Evolutionary conservation across 2,329 filamentous ascomycete genomes (phyloP).

Genomic region (Malbranchea cinnamomea): DNA sequence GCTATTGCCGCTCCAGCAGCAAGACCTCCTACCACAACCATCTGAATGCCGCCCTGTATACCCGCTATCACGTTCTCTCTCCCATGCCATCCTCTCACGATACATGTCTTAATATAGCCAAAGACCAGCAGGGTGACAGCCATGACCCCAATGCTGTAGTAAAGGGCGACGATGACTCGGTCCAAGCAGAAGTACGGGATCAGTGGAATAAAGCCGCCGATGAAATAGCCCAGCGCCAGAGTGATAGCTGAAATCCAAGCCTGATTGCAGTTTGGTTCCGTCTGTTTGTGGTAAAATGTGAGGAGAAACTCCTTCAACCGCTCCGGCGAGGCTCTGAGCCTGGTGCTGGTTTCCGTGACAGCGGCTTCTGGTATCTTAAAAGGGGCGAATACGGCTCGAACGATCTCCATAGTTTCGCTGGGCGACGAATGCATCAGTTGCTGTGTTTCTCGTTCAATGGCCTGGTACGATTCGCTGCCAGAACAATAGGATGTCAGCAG

Average conservation of each 20-base stretch:
- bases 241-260: slow-evolving; percentile 44
- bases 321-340: slow-evolving; percentile 23
- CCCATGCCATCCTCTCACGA: slow-evolving; percentile 31
- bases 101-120: slow-evolving; percentile 30
- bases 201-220: slow-evolving; percentile 56
- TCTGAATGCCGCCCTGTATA: slow-evolving; percentile 47
- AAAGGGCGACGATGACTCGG: slow-evolving; percentile 34
- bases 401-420: slow-evolving; percentile 22
- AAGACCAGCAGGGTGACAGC: slow-evolving; percentile 26
- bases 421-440: slow-evolving; percentile 25
- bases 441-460: slow-evolving; percentile 30
- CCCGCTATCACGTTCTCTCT: slow-evolving; percentile 36
- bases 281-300: slow-evolving; percentile 33
- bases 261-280: slow-evolving; percentile 29
- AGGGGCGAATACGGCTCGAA: slow-evolving; percentile 26
- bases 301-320: slow-evolving; percentile 33
- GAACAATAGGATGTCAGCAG: slow-evolving; percentile 3
- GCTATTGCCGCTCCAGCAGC: slow-evolving; percentile 52
- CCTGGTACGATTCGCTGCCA: slow-evolving; percentile 29
- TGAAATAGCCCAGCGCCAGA: slow-evolving; percentile 53
- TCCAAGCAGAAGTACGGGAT: slow-evolving; percentile 51
- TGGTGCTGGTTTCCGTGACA: slow-evolving; percentile 22
- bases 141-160: slow-evolving; percentile 30
- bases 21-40: slow-evolving; percentile 47
- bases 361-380: slow-evolving; percentile 26